Conservation (phyloP, 495 filamentous ascomycete species). For the Hypoxylon perforatum region DNA sequence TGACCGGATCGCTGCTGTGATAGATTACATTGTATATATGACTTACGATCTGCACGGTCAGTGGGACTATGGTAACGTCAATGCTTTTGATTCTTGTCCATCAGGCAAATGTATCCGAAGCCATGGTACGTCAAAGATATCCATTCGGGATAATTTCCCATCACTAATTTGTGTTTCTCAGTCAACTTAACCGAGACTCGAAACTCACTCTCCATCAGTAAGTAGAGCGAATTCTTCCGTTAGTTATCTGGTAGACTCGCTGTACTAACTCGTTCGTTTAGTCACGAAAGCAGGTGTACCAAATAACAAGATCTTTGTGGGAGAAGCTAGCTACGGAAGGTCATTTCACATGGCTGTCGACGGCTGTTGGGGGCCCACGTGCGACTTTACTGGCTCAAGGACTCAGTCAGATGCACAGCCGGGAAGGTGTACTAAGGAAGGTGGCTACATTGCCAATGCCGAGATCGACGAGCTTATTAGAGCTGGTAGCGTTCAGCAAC, state of each 20-base stretch:
- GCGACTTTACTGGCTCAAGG: constrained; percentile 28
- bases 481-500: not conserved
- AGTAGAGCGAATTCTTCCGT: not conserved
- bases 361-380: constrained; percentile 43
- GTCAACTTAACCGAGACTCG: constrained; percentile 57
- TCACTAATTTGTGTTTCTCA: constrained; percentile 48
- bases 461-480: constrained; percentile 50
- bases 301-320: constrained; percentile 50
- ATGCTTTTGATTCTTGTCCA: not conserved
- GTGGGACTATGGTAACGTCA: constrained; percentile 26
- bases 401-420: constrained; percentile 19
- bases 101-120: constrained; percentile 37
- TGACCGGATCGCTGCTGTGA: constrained; percentile 50
- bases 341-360: constrained; percentile 49
- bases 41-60: constrained; percentile 51
- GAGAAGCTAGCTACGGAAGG: constrained; percentile 50
- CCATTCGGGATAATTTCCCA: constrained; percentile 34
- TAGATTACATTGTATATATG: constrained; percentile 66
- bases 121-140: not conserved
- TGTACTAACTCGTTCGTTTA: constrained; percentile 10
- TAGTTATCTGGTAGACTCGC: not conserved
- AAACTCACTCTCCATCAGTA: constrained; percentile 49
- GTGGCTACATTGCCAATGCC: constrained; percentile 50
- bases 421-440: constrained; percentile 54
- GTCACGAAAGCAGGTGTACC: constrained; percentile 58